Evolutionary conservation across 176 grass and related monocot genomes (phyloP).

Genomic region (Saccharum officinarum): DNA sequence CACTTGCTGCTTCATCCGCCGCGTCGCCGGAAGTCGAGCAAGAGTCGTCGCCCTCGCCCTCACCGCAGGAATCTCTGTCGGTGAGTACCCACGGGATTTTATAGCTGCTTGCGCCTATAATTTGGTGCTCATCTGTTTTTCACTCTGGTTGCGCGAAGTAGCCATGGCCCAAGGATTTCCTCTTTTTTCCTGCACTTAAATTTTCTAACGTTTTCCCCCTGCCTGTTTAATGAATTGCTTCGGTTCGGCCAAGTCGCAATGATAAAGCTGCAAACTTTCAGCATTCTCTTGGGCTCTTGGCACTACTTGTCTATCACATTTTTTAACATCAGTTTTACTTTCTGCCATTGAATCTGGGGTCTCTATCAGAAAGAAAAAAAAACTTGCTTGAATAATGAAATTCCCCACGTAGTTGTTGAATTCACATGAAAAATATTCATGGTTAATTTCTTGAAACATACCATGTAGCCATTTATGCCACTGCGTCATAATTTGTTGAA

Average conservation of each 20-base stretch:
- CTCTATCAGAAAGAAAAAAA: background rate
- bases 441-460: background rate
- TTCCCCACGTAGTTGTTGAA: background rate
- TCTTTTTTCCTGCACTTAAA: background rate
- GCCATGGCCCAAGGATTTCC: background rate
- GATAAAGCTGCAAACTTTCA: too few species aligned
- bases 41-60: background rate
- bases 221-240: background rate
- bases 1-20: conserved; percentile 34
- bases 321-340: background rate
- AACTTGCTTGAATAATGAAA: background rate
- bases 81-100: conserved; percentile 10
- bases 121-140: background rate
- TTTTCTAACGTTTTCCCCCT: background rate
- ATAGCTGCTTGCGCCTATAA: background rate
- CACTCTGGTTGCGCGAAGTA: background rate
- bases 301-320: background rate
- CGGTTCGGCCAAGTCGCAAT: background rate
- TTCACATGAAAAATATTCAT: background rate
- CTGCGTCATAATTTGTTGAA: background rate
- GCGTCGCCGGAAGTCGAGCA: conserved; percentile 41
- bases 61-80: background rate
- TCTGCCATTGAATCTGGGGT: background rate
- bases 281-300: too few species aligned
- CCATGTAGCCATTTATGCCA: background rate